A percentile compares a stretch with the other conserved stretches of the same genome.
Evolutionary conservation across 768 basidiomycete species (phyloP).

Genomic region (Agrocybe chaxingu): DNA sequence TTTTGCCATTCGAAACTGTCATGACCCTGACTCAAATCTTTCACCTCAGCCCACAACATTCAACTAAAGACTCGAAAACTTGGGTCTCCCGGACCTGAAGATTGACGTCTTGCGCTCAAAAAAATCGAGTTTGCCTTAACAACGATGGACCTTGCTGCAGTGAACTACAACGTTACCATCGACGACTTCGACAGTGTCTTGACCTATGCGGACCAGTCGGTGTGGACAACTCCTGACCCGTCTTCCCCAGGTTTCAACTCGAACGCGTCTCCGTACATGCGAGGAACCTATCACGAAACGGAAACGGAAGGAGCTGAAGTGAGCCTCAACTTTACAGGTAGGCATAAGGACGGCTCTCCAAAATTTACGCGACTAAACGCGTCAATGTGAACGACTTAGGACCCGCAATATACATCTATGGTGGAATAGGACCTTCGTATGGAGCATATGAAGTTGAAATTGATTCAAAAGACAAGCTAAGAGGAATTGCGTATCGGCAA

Average conservation of each 20-base stretch:
- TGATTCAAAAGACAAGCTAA: slow-evolving; percentile 23
- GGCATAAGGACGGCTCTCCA: slow-evolving; percentile 3
- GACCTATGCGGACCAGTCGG: slow-evolving; percentile 34
- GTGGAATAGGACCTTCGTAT: slow-evolving; percentile 36
- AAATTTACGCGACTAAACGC: neutral
- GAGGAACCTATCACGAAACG: slow-evolving; percentile 44
- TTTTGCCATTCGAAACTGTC: too few relatives aligned
- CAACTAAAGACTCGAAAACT: too few relatives aligned
- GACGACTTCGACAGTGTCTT: slow-evolving; percentile 47
- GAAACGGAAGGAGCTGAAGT: slow-evolving; percentile 31
- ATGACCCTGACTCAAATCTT: too few relatives aligned
- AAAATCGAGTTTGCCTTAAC: too few relatives aligned
- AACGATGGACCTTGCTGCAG: slow-evolving; percentile 38
- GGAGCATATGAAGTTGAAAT: slow-evolving; percentile 41
- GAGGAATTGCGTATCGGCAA: slow-evolving; percentile 27
- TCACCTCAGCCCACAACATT: too few relatives aligned
- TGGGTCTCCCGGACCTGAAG: too few relatives aligned
- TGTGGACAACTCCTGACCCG: slow-evolving; percentile 46
- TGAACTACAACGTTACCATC: slow-evolving; percentile 42
- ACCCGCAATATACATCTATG: slow-evolving; percentile 41
- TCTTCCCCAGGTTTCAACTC: slow-evolving; percentile 34
- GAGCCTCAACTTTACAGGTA: slow-evolving; percentile 42
- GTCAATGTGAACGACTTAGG: slow-evolving; percentile 21
- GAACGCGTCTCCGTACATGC: slow-evolving; percentile 32
- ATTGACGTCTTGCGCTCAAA: too few relatives aligned